Conservation (phyloP, 2,329 filamentous ascomycete genomes). For the Phialophora expanda region DNA sequence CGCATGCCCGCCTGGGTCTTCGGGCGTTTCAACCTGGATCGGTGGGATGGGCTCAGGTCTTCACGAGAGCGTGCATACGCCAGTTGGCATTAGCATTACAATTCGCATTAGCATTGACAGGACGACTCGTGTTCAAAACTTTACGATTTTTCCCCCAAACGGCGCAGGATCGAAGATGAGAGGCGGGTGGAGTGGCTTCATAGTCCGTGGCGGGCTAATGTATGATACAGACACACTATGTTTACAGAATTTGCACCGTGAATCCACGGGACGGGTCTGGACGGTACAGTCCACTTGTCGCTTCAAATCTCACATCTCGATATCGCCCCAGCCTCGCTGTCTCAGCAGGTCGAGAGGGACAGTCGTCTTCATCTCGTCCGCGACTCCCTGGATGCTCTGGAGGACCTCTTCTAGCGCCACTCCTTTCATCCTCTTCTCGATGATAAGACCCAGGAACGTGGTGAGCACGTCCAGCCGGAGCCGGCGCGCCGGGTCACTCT, state of each 20-base stretch:
- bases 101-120: neutral
- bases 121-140: neutral
- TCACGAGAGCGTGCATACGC: neutral
- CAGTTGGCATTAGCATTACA: neutral
- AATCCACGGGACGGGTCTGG: too few species aligned
- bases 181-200: neutral
- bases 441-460: constrained; percentile 49
- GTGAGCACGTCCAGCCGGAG: constrained; percentile 52
- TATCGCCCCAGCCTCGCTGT: constrained; percentile 29
- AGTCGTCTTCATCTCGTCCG: constrained; percentile 46
- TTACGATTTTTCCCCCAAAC: neutral
- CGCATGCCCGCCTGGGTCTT: neutral
- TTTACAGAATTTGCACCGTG: neutral
- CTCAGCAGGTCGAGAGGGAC: constrained; percentile 27
- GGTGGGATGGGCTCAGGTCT: neutral
- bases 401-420: constrained; percentile 43
- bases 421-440: constrained; percentile 44
- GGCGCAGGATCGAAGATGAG: neutral
- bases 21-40: neutral
- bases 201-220: neutral
- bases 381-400: constrained; percentile 44
- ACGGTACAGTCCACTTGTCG: neutral
- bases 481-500: constrained; percentile 41
- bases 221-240: neutral
- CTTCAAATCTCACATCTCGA: constrained; percentile 13